Evolutionary conservation across 495 filamentous ascomycete species (phyloP).

Genomic region (Wilcoxina mikolae): DNA sequence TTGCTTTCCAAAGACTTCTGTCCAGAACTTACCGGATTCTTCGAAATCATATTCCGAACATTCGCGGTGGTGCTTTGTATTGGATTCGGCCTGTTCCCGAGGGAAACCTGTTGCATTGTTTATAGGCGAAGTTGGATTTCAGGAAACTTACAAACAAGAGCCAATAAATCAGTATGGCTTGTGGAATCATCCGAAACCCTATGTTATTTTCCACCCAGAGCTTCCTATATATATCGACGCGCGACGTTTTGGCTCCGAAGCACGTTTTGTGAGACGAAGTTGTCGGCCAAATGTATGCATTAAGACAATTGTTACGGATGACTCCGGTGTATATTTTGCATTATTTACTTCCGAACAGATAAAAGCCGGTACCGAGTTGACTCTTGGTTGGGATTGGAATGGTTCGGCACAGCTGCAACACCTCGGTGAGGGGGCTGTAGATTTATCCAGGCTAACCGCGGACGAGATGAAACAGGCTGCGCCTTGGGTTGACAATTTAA

Average conservation of each 20-base stretch:
- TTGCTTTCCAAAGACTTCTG: constrained; percentile 16
- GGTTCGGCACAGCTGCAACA: constrained; percentile 16
- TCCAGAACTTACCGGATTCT: constrained; percentile 16
- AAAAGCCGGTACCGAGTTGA: constrained; percentile 46
- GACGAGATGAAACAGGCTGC: constrained; percentile 37
- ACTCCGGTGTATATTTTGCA: constrained; percentile 69
- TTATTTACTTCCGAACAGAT: constrained; percentile 63
- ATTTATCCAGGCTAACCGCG: constrained; percentile 28
- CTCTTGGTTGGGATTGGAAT: constrained; percentile 52
- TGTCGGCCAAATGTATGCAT: constrained; percentile 72
- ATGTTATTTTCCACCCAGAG: constrained; percentile 68
- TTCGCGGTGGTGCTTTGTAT: constrained; percentile 56
- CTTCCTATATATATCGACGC: constrained; percentile 86
- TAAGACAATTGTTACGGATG: constrained; percentile 63
- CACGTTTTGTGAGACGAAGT: constrained; percentile 75
- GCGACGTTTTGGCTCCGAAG: constrained; percentile 62
- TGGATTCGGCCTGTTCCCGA: constrained; percentile 45
- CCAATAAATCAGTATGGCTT: constrained; percentile 59
- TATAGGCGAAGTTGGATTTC: constrained; percentile 68
- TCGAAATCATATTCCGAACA: constrained; percentile 18
- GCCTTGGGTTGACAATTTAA: constrained; percentile 12
- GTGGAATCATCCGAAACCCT: constrained; percentile 64
- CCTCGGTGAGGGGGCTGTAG: constrained; percentile 33
- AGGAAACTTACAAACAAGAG: constrained; percentile 60
- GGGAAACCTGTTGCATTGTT: constrained; percentile 69